Evolutionary conservation across 2,329 filamentous ascomycete genomes (phyloP).

Genomic region (Aspergillus vadensis): DNA sequence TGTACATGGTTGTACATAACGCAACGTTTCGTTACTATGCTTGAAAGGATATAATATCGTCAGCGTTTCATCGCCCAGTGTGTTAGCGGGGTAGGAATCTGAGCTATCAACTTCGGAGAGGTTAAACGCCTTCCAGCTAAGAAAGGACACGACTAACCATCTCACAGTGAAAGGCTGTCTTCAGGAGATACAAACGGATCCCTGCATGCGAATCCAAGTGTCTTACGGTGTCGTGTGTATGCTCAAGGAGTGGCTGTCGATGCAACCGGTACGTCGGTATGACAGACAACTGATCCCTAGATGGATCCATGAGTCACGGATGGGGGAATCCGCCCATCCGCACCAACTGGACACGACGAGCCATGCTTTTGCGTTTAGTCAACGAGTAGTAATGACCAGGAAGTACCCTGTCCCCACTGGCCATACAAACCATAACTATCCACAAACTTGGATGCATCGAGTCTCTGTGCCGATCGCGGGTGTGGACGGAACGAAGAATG

Average conservation of each 20-base stretch:
- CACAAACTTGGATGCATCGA: conserved; percentile 3
- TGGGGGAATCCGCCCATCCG: not conserved
- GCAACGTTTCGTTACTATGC: not conserved
- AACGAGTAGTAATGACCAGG: not conserved
- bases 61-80: not conserved
- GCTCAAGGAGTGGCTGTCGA: no score
- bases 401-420: not conserved
- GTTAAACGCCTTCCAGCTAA: not conserved
- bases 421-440: not conserved
- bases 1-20: not conserved
- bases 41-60: not conserved
- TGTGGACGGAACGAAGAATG: not conserved
- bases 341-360: not conserved
- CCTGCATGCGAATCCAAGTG: not conserved
- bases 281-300: not conserved
- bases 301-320: not conserved
- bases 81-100: not conserved
- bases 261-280: not conserved
- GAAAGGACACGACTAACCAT: not conserved
- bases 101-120: not conserved
- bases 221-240: no score
- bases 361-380: not conserved
- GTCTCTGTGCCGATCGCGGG: not conserved
- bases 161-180: not conserved
- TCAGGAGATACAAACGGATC: not conserved